phyloP scores from a whole-genome alignment of 371 early-diverging fungal genomes.

The Mucor piriformis region DNA sequence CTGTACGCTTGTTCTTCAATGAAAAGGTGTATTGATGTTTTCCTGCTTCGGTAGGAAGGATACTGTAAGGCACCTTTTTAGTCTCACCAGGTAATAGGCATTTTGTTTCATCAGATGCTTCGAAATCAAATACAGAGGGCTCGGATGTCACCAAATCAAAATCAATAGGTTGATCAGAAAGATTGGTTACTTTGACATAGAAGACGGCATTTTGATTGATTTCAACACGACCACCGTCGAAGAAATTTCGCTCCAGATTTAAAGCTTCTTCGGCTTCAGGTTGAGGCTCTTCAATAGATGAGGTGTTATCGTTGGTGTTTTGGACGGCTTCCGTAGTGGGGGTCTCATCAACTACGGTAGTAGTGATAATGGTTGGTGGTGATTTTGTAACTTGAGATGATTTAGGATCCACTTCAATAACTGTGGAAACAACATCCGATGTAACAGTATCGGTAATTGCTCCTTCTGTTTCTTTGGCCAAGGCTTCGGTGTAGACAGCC shows the following conservation, averaged over 20 bases:
- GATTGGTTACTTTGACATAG: constrained; percentile 64
- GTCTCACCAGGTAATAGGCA: constrained; percentile 56
- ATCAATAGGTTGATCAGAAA: constrained; percentile 37
- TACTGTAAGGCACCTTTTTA: constrained; percentile 61
- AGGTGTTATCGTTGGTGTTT: too few relatives aligned
- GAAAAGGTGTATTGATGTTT: constrained; percentile 57
- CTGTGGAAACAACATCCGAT: too few relatives aligned
- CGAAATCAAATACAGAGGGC: constrained; percentile 40
- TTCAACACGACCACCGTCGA: constrained; percentile 66
- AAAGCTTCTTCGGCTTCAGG: constrained; percentile 27
- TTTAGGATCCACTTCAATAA: background rate
- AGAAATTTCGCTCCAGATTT: constrained; percentile 47
- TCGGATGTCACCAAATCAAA: constrained; percentile 39
- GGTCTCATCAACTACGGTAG: background rate
- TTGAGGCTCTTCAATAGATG: background rate
- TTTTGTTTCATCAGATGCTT: constrained; percentile 25
- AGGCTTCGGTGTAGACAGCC: constrained; percentile 35
- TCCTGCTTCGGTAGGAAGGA: constrained; percentile 55
- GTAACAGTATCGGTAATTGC: background rate
- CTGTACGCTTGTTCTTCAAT: constrained; percentile 43
- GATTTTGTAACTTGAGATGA: background rate
- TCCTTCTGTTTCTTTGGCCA: constrained; percentile 26
- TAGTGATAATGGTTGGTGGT: background rate
- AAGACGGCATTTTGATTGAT: constrained; percentile 56
- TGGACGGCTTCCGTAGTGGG: background rate